phyloP scores from a whole-genome alignment of 306 rosid genomes.

The Castanopsis chinensis region DNA sequence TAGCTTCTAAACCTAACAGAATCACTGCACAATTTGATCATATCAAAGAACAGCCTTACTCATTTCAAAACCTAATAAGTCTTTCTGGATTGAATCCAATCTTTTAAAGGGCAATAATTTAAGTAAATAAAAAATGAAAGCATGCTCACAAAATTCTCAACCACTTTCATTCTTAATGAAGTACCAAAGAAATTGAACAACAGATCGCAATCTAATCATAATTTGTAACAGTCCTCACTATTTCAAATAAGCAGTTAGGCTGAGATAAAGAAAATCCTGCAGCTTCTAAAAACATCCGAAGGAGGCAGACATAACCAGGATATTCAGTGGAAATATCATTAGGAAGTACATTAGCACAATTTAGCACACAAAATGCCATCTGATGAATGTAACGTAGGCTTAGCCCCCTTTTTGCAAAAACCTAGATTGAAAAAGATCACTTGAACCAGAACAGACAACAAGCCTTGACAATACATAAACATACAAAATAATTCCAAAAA shows the following conservation, averaged over 20 bases:
- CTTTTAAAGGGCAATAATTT: neutral
- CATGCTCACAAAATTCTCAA: neutral
- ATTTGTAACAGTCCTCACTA: conserved; percentile 50
- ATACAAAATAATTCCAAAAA: neutral
- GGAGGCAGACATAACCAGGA: conserved; percentile 92
- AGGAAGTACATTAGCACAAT: conserved; percentile 62
- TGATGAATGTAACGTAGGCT: conserved; percentile 72
- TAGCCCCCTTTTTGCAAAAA: conserved; percentile 49
- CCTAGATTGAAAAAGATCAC: conserved; percentile 42
- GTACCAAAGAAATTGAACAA: conserved; percentile 17
- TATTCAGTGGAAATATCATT: conserved; percentile 64
- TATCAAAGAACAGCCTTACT: too few relatives aligned
- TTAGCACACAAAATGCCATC: conserved; percentile 68
- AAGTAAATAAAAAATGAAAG: neutral
- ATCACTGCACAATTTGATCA: too few relatives aligned
- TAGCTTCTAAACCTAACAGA: too few relatives aligned
- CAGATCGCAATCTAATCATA: conserved; percentile 6
- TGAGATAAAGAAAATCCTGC: conserved; percentile 70
- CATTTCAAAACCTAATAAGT: neutral
- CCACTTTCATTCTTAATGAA: neutral
- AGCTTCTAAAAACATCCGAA: conserved; percentile 82
- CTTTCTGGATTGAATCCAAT: neutral
- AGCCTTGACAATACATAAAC: conserved; percentile 2
- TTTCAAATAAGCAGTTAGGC: conserved; percentile 72
- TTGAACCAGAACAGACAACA: conserved; percentile 2